Percentiles rank a stretch among this genome's conserved stretches.
Conservation (phyloP, 2,329 filamentous ascomycete genomes). For the Botryotinia globosa region DNA sequence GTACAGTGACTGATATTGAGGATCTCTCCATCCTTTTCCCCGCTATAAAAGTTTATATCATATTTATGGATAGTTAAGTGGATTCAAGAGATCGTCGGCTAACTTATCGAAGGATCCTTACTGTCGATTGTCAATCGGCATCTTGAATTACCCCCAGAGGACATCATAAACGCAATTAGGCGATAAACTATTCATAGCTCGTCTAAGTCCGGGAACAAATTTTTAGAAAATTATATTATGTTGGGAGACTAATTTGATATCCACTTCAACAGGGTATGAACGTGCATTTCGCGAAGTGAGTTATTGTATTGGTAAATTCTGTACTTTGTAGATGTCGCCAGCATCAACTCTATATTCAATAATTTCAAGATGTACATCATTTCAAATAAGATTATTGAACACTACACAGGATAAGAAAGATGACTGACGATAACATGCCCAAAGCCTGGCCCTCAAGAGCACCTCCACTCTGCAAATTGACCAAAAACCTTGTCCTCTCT, state of each 20-base stretch:
- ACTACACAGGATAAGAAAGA: not conserved
- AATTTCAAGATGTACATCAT: not conserved
- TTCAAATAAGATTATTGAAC: not conserved
- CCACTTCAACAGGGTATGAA: not conserved
- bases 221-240: too few relatives aligned
- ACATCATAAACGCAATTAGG: not conserved
- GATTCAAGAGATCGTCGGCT: not conserved
- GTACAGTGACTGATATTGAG: not conserved
- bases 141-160: too few relatives aligned
- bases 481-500: not conserved
- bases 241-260: not conserved
- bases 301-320: not conserved
- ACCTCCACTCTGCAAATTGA: conserved; percentile 6
- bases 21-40: not conserved
- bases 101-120: not conserved
- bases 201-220: not conserved
- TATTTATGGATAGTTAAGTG: not conserved
- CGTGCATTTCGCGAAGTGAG: not conserved
- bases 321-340: not conserved
- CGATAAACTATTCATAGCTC: not conserved
- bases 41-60: not conserved
- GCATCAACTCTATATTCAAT: not conserved
- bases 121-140: not conserved
- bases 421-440: not conserved
- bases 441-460: not conserved